Percentiles rank a stretch among this genome's conserved stretches.
phyloP scores from a whole-genome alignment of 2,329 filamentous ascomycete species.

The Epicoccum sorghinum region DNA sequence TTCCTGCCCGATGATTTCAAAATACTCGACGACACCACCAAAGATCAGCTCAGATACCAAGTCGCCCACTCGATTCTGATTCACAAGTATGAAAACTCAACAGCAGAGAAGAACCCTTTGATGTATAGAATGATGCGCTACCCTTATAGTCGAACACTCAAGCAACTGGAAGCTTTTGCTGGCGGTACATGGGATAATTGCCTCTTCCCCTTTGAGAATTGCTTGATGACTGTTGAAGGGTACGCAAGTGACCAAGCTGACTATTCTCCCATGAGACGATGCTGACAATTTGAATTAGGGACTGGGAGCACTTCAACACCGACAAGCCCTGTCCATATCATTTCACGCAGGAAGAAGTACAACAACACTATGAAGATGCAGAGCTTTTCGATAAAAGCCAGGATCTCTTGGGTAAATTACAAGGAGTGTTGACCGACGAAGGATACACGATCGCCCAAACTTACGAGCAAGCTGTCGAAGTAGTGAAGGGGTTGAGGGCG shows the following conservation, averaged over 20 bases:
- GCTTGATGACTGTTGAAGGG: constrained; percentile 20
- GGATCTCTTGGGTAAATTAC: constrained; percentile 29
- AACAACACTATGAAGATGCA: constrained; percentile 30
- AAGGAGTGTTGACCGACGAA: constrained; percentile 31
- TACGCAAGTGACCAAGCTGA: background rate
- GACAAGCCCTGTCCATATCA: constrained; percentile 29
- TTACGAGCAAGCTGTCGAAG: too few species aligned
- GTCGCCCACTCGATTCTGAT: constrained; percentile 35
- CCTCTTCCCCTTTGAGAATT: constrained; percentile 31
- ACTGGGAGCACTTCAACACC: background rate
- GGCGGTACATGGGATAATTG: constrained; percentile 34
- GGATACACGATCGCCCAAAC: constrained; percentile 19
- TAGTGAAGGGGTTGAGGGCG: too few species aligned
- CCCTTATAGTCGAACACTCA: constrained; percentile 32
- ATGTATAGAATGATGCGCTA: constrained; percentile 34
- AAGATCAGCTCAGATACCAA: constrained; percentile 29
- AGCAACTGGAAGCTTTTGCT: constrained; percentile 36
- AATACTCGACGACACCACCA: constrained; percentile 27
- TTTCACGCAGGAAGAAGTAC: constrained; percentile 22
- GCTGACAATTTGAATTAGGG: background rate
- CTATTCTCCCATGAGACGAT: background rate
- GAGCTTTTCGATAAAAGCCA: constrained; percentile 32
- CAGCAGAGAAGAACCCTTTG: constrained; percentile 30
- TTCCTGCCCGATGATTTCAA: constrained; percentile 37
- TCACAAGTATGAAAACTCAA: constrained; percentile 28